A percentile compares a stretch with the other conserved stretches of the same genome.
These are phyloP conservation scores for Carallia pectinifolia DNA, from an alignment of 345 rosid species.

Conservation along the genomic window DNA sequence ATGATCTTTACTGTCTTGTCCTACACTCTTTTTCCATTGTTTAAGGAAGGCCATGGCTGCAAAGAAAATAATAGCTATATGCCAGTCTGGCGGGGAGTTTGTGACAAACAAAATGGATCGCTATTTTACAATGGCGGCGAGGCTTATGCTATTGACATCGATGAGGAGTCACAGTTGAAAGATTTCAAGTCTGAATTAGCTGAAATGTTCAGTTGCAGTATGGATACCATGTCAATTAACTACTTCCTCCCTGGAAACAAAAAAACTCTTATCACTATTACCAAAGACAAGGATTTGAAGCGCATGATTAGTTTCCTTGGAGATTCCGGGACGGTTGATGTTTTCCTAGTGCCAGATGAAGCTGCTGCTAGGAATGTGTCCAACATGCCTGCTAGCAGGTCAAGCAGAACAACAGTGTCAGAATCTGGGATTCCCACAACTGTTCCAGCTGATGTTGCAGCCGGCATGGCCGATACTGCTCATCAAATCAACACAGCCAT, in stretches of 20 bases:
- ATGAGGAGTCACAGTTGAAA: slow-evolving; percentile 49
- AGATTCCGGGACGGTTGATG: slow-evolving; percentile 63
- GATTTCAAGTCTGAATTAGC: slow-evolving; percentile 77
- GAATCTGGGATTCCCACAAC: slow-evolving; percentile 52
- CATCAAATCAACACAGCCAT: slow-evolving; percentile 27
- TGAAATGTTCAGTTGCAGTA: slow-evolving; percentile 61
- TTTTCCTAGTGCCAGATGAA: slow-evolving; percentile 61
- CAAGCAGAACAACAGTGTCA: slow-evolving; percentile 64
- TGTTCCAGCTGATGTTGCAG: slow-evolving; percentile 37
- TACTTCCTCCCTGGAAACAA: slow-evolving; percentile 90
- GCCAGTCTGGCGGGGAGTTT: slow-evolving; percentile 92
- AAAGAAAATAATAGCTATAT: slow-evolving; percentile 84
- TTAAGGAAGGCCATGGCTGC: slow-evolving; percentile 43
- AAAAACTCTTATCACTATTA: slow-evolving; percentile 78
- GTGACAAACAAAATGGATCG: slow-evolving; percentile 57
- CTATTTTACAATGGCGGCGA: slow-evolving; percentile 75
- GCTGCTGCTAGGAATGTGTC: slow-evolving; percentile 50
- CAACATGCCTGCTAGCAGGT: slow-evolving; percentile 74
- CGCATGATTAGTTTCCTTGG: slow-evolving; percentile 77
- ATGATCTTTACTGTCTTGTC: no score
- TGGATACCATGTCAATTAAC: slow-evolving; percentile 58
- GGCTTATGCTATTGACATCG: slow-evolving; percentile 77
- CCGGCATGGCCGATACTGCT: slow-evolving; percentile 22
- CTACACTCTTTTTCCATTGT: no score
- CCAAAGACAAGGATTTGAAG: slow-evolving; percentile 80